Evolutionary conservation across 2,329 filamentous ascomycete genomes (phyloP).

Genomic region (Fusarium mundagurra): DNA sequence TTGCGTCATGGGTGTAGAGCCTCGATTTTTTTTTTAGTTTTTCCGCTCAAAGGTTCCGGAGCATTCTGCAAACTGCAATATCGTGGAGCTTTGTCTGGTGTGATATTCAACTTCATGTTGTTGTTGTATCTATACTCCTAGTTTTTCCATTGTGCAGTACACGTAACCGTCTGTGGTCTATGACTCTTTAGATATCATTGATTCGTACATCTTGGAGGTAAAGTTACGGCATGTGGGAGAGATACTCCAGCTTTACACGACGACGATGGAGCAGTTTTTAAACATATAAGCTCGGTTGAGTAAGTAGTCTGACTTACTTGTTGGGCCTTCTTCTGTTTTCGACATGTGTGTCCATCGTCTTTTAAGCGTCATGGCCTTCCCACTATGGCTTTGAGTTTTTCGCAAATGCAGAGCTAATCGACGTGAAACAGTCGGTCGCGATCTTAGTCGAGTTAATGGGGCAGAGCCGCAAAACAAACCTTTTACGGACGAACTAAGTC

Average conservation of each 20-base stretch:
- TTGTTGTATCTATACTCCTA: not conserved
- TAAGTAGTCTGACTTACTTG: not conserved
- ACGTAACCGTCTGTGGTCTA: not conserved
- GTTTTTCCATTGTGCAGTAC: not conserved
- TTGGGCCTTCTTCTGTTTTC: not conserved
- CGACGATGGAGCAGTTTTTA: not conserved
- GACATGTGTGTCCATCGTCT: slow-evolving; percentile 16
- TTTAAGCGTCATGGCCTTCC: not conserved
- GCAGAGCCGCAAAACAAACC: not conserved
- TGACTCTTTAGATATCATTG: not conserved
- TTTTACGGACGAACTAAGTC: not conserved
- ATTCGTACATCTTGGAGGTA: not conserved
- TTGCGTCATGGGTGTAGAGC: slow-evolving; percentile 15
- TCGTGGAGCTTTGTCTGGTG: not conserved
- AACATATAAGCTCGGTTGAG: not conserved
- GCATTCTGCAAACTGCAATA: not conserved
- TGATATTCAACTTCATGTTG: not conserved
- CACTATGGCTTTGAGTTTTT: slow-evolving; percentile 20
- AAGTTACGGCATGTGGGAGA: not conserved
- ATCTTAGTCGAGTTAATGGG: not conserved
- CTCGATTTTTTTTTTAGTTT: not conserved
- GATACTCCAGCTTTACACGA: not conserved
- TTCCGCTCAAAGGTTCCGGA: not conserved
- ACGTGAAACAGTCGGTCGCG: not conserved
- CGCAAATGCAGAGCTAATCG: slow-evolving; percentile 3